Evolutionary conservation across 2,329 filamentous ascomycete species (phyloP).

Genomic region (Ambrosiella beaveri): DNA sequence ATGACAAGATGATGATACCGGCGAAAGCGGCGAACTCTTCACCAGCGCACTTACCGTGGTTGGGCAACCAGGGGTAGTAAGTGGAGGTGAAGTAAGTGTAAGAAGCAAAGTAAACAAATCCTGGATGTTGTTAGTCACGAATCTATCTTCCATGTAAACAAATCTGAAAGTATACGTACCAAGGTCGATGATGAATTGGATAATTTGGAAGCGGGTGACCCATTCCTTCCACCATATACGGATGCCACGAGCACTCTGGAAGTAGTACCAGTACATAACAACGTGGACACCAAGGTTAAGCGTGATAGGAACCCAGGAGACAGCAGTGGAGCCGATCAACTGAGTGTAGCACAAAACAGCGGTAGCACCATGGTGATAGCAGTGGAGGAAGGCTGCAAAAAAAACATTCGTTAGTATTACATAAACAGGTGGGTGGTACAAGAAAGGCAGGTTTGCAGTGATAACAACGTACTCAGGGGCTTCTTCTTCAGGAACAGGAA

Average conservation of each 20-base stretch:
- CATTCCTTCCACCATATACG: constrained; percentile 99
- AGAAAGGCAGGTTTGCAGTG: constrained; percentile 19
- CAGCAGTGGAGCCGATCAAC: constrained; percentile 77
- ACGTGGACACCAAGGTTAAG: constrained; percentile 91
- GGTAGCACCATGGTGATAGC: constrained; percentile 95
- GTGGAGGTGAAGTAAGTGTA: constrained; percentile 93
- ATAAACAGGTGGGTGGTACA: neutral
- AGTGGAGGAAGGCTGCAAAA: constrained; percentile 66
- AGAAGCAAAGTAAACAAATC: constrained; percentile 97
- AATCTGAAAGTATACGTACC: constrained; percentile 36
- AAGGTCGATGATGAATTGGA: constrained; percentile 92
- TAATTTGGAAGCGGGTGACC: constrained; percentile 94
- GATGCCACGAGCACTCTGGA: constrained; percentile 90
- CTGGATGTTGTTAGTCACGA: constrained; percentile 25
- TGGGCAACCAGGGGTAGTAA: constrained; percentile 77
- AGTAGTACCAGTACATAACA: constrained; percentile 99
- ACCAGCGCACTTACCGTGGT: constrained; percentile 70
- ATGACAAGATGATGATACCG: constrained; percentile 80
- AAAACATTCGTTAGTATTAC: neutral
- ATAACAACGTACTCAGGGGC: constrained; percentile 43
- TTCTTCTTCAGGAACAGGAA: constrained; percentile 99
- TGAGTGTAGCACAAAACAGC: constrained; percentile 96
- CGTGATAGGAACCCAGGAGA: constrained; percentile 87
- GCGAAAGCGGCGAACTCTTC: constrained; percentile 93
- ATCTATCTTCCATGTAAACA: neutral